Conservation (phyloP, 78 protist species). For the Dictyostelium intermedium region DNA sequence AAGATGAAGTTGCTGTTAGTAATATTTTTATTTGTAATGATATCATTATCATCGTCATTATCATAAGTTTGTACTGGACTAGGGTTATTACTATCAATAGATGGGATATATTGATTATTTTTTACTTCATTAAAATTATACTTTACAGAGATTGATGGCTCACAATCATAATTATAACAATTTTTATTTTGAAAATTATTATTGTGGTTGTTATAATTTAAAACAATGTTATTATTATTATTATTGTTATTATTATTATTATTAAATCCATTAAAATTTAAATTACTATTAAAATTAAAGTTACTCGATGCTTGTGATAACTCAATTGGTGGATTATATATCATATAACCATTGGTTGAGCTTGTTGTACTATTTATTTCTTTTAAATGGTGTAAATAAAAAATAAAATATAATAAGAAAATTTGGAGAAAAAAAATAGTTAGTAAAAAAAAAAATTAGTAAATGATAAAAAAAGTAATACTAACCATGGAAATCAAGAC, state of each 20-base stretch:
- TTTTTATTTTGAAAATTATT: background rate
- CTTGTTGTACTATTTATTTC: background rate
- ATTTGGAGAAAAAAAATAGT: background rate
- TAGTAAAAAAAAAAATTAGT: background rate
- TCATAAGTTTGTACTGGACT: background rate
- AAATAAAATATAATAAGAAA: background rate
- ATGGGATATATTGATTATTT: background rate
- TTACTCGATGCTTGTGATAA: background rate
- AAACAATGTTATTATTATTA: background rate
- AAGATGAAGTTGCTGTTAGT: no score
- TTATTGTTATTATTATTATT: background rate
- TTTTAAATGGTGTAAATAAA: background rate
- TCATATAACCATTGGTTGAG: constrained; percentile 14
- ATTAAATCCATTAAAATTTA: background rate
- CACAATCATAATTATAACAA: background rate
- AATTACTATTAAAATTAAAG: background rate
- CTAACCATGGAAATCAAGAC: background rate
- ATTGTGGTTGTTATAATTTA: background rate
- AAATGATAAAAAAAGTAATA: background rate
- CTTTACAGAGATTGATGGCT: background rate
- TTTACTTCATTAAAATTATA: background rate
- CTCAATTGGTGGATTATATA: background rate
- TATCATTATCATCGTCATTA: background rate
- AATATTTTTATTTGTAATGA: no score
- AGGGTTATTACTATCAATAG: background rate